phyloP scores from a whole-genome alignment of 2,329 filamentous ascomycete genomes.

The Xylariaceae sp. region DNA sequence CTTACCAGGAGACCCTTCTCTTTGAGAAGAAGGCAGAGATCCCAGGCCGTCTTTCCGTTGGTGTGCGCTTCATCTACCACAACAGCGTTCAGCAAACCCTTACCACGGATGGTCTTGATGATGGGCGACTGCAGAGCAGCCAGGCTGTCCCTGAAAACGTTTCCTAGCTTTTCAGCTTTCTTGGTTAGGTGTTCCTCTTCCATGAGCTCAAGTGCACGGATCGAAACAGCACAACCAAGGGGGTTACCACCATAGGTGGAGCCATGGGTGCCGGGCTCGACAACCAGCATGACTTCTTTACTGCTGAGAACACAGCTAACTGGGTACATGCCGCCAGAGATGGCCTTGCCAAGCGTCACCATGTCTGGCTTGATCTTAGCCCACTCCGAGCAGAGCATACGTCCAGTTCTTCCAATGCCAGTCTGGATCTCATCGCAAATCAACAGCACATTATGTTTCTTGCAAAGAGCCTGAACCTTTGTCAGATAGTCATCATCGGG shows the following conservation, averaged over 20 bases:
- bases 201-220: slow-evolving; percentile 88
- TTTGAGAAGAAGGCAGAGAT: slow-evolving; percentile 92
- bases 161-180: slow-evolving; percentile 73
- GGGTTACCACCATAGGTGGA: slow-evolving; percentile 99
- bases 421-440: slow-evolving; percentile 99
- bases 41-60: slow-evolving; percentile 85
- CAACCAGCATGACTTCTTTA: slow-evolving; percentile 88
- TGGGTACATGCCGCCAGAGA: slow-evolving; percentile 98
- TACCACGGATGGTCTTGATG: slow-evolving; percentile 79
- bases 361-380: slow-evolving; percentile 91
- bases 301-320: slow-evolving; percentile 86
- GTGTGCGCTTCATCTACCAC: slow-evolving; percentile 89
- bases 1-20: slow-evolving; percentile 87
- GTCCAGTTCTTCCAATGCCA: slow-evolving; percentile 89
- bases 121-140: slow-evolving; percentile 70
- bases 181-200: slow-evolving; percentile 85
- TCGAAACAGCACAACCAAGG: slow-evolving; percentile 88
- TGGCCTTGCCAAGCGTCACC: slow-evolving; percentile 92
- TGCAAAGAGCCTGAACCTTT: slow-evolving; percentile 77
- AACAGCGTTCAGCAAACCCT: slow-evolving; percentile 91
- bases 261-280: slow-evolving; percentile 94
- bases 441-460: slow-evolving; percentile 89
- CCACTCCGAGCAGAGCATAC: slow-evolving; percentile 93
- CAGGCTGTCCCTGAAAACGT: slow-evolving; percentile 76
- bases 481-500: slow-evolving; percentile 83